A percentile compares a stretch with the other conserved stretches of the same genome.
Conservation (phyloP, 2,329 filamentous ascomycete species). For the Chrysoporthe cubensis region DNA sequence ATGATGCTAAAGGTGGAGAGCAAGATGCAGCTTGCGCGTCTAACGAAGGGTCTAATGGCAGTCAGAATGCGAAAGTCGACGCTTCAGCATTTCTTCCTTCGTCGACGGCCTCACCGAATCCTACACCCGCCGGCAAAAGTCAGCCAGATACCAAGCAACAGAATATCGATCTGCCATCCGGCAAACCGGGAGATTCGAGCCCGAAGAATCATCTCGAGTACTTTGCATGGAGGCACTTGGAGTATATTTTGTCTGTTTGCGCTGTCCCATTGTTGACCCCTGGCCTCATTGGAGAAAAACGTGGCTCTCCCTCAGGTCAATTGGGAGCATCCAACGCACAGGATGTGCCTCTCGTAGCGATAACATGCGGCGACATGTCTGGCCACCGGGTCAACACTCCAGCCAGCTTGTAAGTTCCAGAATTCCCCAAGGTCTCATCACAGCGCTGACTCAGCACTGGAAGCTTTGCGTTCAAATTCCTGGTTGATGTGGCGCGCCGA, state of each 20-base stretch:
- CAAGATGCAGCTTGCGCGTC: no score
- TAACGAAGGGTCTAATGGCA: no score
- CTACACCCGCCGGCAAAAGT: background rate
- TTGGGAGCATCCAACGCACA: background rate
- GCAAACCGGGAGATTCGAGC: no score
- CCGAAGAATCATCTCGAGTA: slow-evolving; percentile 5
- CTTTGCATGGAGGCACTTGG: slow-evolving; percentile 11
- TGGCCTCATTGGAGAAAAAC: background rate
- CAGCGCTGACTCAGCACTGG: background rate
- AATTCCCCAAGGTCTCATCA: fast-evolving
- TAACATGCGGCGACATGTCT: slow-evolving; percentile 30
- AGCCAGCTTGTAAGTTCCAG: slow-evolving; percentile 26
- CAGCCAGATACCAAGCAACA: background rate
- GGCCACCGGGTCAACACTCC: slow-evolving; percentile 25
- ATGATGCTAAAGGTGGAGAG: no score
- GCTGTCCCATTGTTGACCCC: background rate
- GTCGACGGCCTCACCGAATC: background rate
- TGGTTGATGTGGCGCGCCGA: background rate
- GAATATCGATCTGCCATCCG: background rate
- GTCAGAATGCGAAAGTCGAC: no score
- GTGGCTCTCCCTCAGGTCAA: no score
- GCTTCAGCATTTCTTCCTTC: no score
- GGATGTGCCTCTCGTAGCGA: background rate
- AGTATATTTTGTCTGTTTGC: background rate
- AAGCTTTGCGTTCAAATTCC: slow-evolving; percentile 15